Base-by-base conservation (phyloP, 164 flowering plant genomes). In the Sextonia rubra region DNA sequence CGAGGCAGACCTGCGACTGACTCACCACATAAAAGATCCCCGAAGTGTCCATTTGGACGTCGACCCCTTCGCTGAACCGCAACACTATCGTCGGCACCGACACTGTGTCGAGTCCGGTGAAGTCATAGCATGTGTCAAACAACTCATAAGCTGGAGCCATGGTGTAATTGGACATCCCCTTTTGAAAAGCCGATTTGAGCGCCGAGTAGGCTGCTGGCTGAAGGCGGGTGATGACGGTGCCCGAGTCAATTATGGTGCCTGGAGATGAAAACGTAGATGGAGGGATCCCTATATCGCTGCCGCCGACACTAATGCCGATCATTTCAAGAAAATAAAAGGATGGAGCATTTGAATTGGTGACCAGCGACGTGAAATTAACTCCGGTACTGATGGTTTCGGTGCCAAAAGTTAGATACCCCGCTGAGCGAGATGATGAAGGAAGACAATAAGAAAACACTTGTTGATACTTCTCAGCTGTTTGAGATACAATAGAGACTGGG, bases 241-340 rank as follows among this genome's bases (percentile, higher is more conserved):
- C 88, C 1, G 92, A 86, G 64, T 89, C 90, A 23, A 82, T 71
- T 25, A 80, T 66, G 5, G 81, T 77, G 32, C 81, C 81, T 2
- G 30, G 47, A 14, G 49, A 14, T 2, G 63, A 25, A 29, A 71
- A 71, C 7, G 44, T 37, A 0, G 78, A 32, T 0, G 22, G 18
- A 2, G 66, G 14, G 12, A 71, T 76, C 1, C 48, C 2, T 11
- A 71, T 20, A 4, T 17, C 30, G 8, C 30, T 29, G 1, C 75
- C 69, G 0, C 60, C 78, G 8, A 79, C 69, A 0, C 62, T 65
- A 15, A 79, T 75, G 4, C 76, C 74, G 4, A 30, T 32, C 65
- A 79, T 37, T 24, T 44, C 47, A 12, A 79, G 47, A 62, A 69
- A 75, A 66, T 75, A 79, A 66, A 79, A 69, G 20, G 81, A 72